These are phyloP conservation scores for Coniochaeta ligniaria DNA, from an alignment of 2,329 filamentous ascomycete species.

Conservation along the genomic window DNA sequence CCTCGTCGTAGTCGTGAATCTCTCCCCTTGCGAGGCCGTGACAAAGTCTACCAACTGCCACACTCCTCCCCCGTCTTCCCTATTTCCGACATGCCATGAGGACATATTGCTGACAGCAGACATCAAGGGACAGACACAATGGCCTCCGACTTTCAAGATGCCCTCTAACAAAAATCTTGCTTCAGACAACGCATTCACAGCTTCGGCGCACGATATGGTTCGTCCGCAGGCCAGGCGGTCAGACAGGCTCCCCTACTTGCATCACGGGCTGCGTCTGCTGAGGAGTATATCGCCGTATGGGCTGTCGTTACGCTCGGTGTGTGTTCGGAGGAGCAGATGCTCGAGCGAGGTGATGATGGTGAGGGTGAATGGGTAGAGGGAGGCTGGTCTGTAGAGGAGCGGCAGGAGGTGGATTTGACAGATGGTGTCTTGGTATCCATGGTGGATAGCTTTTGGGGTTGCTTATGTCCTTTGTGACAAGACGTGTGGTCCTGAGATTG, in stretches of 20 bases:
- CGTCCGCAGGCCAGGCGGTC: not conserved
- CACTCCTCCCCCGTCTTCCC: not conserved
- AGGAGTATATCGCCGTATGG: not conserved
- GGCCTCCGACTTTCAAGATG: not conserved
- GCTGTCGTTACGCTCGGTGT: too few species aligned
- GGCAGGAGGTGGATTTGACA: not conserved
- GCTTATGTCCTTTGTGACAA: not conserved
- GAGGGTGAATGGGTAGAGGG: not conserved
- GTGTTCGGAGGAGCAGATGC: not conserved
- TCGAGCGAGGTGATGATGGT: not conserved
- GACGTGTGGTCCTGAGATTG: not conserved
- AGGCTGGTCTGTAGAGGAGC: not conserved
- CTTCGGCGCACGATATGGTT: constrained; percentile 1
- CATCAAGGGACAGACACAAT: not conserved
- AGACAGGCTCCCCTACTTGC: not conserved
- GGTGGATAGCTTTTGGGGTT: not conserved
- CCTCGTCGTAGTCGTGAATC: not conserved
- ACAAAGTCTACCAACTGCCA: not conserved
- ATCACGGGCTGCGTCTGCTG: not conserved
- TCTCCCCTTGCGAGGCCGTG: not conserved
- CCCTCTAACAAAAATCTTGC: not conserved
- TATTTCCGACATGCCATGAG: not conserved
- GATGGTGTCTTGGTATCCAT: not conserved
- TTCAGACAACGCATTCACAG: not conserved
- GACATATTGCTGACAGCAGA: not conserved